Conservation (phyloP, 1,139 yeast species). For the Suhomyces anneliseae region DNA sequence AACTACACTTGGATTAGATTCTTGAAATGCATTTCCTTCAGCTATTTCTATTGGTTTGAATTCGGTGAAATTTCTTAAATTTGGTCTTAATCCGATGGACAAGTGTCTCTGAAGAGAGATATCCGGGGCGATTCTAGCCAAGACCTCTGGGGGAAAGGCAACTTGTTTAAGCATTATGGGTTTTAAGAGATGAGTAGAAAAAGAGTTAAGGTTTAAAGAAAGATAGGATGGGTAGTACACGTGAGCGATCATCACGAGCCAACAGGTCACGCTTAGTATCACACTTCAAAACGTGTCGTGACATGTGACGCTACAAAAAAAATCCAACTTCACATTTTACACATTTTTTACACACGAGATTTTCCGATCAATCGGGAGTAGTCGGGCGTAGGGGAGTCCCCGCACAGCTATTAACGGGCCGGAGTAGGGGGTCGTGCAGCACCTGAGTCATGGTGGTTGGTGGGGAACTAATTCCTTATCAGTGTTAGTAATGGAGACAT, state of each 20-base stretch:
- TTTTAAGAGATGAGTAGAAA: constrained; percentile 7
- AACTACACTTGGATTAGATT: constrained; percentile 41
- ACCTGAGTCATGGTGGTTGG: constrained; percentile 4
- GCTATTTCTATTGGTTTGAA: constrained; percentile 59
- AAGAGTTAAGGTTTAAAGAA: not conserved
- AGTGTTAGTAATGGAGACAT: constrained; percentile 1
- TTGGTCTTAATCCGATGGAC: constrained; percentile 69
- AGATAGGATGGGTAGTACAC: not conserved
- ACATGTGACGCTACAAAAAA: not conserved
- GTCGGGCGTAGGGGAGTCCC: constrained; percentile 4
- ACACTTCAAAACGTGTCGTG: too few species aligned
- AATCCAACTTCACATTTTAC: not conserved
- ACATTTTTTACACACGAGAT: not conserved
- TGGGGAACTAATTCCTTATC: constrained; percentile 6
- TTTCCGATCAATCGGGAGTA: not conserved
- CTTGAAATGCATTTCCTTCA: constrained; percentile 36
- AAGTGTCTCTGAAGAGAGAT: constrained; percentile 78
- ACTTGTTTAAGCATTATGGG: constrained; percentile 30
- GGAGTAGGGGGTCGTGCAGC: not conserved
- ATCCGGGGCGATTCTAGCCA: constrained; percentile 86
- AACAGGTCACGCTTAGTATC: not conserved
- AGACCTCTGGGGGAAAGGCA: constrained; percentile 74
- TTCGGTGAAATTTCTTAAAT: constrained; percentile 68
- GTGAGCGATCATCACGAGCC: not conserved
- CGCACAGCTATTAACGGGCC: constrained; percentile 7